Conservation (phyloP, 305 asterid genomes). For the Fraxinus albicans region DNA sequence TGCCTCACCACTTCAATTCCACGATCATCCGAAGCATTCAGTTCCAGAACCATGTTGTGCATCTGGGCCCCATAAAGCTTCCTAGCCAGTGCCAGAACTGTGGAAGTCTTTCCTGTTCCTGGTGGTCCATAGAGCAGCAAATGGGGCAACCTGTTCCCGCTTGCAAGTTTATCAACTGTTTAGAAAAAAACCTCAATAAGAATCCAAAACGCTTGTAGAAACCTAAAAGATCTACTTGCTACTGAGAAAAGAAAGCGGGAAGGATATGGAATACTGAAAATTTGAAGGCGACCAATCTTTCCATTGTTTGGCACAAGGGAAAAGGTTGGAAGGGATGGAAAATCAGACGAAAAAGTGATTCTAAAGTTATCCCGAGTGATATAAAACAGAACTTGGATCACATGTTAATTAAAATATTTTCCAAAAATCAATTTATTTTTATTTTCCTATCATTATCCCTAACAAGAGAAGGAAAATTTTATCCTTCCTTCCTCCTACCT, state of each 20-base stretch:
- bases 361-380: neutral
- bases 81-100: conserved; percentile 86
- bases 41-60: conserved; percentile 91
- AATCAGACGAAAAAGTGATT: neutral
- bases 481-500: neutral
- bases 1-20: conserved; percentile 96
- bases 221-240: neutral
- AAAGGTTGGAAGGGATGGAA: neutral
- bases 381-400: neutral
- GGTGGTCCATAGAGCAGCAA: conserved; percentile 97
- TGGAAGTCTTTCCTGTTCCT: conserved; percentile 97
- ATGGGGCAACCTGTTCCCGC: conserved; percentile 83
- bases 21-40: conserved; percentile 96
- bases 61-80: conserved; percentile 78
- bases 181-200: conserved; percentile 21
- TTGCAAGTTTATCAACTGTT: conserved; percentile 88
- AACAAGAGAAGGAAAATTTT: neutral
- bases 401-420: neutral
- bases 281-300: neutral
- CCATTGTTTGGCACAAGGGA: neutral
- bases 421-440: neutral
- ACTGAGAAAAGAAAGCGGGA: neutral
- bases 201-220: conserved; percentile 1
- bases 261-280: neutral
- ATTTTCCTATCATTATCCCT: neutral